These are phyloP conservation scores for Citrullus colocynthis DNA, from an alignment of 306 rosid species.

Conservation along the genomic window DNA sequence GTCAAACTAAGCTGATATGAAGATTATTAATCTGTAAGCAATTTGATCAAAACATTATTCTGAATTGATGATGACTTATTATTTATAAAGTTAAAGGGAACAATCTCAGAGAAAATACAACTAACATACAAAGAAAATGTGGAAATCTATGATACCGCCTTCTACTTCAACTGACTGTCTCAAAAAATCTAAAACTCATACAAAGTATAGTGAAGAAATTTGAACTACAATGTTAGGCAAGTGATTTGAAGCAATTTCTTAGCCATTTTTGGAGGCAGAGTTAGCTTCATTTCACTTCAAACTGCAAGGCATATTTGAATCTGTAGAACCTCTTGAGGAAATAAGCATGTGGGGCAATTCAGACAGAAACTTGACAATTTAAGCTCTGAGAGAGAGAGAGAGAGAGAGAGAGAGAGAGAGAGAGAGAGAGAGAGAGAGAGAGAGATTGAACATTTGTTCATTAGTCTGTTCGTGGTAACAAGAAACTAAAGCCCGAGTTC, in stretches of 20 bases:
- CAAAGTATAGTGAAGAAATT: background rate
- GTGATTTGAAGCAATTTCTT: constrained; percentile 1
- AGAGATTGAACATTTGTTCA: background rate
- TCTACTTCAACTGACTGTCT: constrained; percentile 7
- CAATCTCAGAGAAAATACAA: background rate
- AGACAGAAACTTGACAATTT: background rate
- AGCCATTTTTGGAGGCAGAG: background rate
- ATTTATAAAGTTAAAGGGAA: constrained; percentile 1
- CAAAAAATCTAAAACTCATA: background rate
- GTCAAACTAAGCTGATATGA: background rate
- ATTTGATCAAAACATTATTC: background rate
- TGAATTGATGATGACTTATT: background rate
- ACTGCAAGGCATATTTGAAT: background rate
- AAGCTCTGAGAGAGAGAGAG: background rate
- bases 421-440: background rate
- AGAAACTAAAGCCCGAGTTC: constrained; percentile 90
- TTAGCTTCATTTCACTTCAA: background rate
- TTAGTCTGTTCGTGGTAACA: constrained; percentile 79
- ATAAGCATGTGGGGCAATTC: background rate
- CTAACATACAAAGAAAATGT: background rate
- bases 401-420: background rate
- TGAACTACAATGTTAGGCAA: background rate
- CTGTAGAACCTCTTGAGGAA: background rate
- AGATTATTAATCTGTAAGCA: background rate
- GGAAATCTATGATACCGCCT: constrained; percentile 6